Percentiles rank a stretch among this genome's conserved stretches.
Evolutionary conservation across 108 stramenopile genomes (phyloP).

Genomic region (Craspedostauros australis): DNA sequence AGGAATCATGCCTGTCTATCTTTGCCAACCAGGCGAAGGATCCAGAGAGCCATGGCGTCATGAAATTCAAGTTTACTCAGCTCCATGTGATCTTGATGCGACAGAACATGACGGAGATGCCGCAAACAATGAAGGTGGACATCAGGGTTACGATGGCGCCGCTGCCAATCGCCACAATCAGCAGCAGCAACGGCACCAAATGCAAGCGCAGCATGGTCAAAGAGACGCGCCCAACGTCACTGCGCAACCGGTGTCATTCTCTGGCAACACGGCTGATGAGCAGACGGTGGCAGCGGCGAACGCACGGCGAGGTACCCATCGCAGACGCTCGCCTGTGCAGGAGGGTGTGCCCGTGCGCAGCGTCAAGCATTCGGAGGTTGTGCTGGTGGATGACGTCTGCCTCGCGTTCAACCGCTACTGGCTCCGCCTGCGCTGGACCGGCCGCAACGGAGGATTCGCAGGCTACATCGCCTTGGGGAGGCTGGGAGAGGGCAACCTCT

Average conservation of each 20-base stretch:
- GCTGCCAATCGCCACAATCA: background rate
- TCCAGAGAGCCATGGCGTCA: slow-evolving; percentile 75
- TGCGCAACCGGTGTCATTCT: too few relatives aligned
- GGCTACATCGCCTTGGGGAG: slow-evolving; percentile 69
- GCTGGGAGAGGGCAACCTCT: slow-evolving; percentile 13
- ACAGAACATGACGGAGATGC: background rate
- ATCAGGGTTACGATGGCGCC: background rate
- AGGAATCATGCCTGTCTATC: slow-evolving; percentile 87
- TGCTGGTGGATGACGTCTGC: slow-evolving; percentile 70
- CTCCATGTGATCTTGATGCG: slow-evolving; percentile 47
- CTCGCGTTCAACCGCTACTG: slow-evolving; percentile 54
- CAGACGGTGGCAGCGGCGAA: background rate
- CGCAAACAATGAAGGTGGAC: slow-evolving; percentile 5
- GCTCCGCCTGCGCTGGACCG: slow-evolving; percentile 82
- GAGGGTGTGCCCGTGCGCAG: slow-evolving; percentile 48
- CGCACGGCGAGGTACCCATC: background rate
- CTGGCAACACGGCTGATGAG: too few relatives aligned
- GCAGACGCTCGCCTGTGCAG: background rate
- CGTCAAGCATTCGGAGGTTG: slow-evolving; percentile 76
- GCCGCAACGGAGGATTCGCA: slow-evolving; percentile 68
- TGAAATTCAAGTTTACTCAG: slow-evolving; percentile 66
- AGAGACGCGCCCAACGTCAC: background rate
- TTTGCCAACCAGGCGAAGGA: slow-evolving; percentile 58
- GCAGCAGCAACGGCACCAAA: background rate
- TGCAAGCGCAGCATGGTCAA: background rate